Evolutionary conservation across 2,329 filamentous ascomycete species (phyloP).

Genomic region (Alternaria arbusti): DNA sequence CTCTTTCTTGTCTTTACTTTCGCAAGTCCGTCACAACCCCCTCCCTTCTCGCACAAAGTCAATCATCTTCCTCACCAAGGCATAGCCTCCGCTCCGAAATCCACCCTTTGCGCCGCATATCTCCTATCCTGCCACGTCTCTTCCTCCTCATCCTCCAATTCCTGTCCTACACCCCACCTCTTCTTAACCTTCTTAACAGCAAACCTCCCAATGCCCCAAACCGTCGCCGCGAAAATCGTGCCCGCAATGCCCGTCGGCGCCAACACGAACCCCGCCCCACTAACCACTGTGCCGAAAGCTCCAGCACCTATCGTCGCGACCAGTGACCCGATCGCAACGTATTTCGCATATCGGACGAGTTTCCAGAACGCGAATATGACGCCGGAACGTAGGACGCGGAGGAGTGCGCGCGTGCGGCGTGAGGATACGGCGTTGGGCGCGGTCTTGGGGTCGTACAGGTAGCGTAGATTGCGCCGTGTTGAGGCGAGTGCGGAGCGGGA

Average conservation of each 20-base stretch:
- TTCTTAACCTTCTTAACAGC: constrained; percentile 43
- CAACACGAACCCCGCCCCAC: constrained; percentile 51
- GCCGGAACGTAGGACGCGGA: constrained; percentile 48
- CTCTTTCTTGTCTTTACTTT: not conserved
- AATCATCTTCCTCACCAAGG: constrained; percentile 26
- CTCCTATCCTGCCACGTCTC: constrained; percentile 30
- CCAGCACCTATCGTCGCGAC: constrained; percentile 49
- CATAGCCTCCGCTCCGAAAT: constrained; percentile 25
- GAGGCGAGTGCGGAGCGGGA: constrained; percentile 34
- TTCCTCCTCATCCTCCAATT: constrained; percentile 26
- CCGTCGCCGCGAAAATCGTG: constrained; percentile 43
- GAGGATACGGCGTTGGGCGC: constrained; percentile 34
- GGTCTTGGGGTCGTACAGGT: constrained; percentile 46
- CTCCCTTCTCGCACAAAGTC: not conserved
- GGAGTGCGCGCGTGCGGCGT: constrained; percentile 49
- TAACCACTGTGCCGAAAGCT: constrained; percentile 45
- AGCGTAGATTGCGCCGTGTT: constrained; percentile 43
- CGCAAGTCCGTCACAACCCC: not conserved
- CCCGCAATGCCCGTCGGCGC: constrained; percentile 52
- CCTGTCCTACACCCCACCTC: constrained; percentile 30
- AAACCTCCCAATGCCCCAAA: constrained; percentile 51
- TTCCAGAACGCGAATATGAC: constrained; percentile 53
- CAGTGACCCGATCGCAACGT: constrained; percentile 50
- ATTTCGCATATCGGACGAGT: constrained; percentile 52
- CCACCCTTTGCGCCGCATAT: constrained; percentile 8